These are phyloP conservation scores for Albophoma yamanashiensis DNA, from an alignment of 2,329 filamentous ascomycete genomes.

Conservation along the genomic window DNA sequence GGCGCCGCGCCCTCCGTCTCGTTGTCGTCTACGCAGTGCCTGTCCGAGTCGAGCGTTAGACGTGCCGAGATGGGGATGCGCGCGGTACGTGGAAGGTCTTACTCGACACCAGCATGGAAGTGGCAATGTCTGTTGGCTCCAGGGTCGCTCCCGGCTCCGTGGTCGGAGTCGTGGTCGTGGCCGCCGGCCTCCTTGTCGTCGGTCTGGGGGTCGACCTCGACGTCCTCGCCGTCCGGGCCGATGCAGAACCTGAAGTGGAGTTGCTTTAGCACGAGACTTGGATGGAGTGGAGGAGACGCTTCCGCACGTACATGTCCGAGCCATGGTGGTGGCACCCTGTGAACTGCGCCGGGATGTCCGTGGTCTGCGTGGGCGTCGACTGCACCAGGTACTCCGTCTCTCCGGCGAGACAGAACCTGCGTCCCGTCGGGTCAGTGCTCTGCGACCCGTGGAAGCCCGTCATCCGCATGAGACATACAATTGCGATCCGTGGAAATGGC, in stretches of 20 bases:
- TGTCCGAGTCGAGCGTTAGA: conserved; percentile 6
- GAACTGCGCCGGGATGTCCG: conserved; percentile 46
- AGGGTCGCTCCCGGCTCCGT: conserved; percentile 6
- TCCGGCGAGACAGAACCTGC: conserved; percentile 33
- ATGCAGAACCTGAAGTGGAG: conserved; percentile 48
- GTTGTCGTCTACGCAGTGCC: conserved; percentile 45
- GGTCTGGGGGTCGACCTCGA: conserved; percentile 37
- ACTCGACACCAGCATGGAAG: conserved; percentile 68
- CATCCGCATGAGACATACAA: conserved; percentile 19
- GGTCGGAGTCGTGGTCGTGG: conserved; percentile 8
- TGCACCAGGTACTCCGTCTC: conserved; percentile 31
- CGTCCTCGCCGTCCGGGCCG: conserved; percentile 47
- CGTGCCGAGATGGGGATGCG: background rate
- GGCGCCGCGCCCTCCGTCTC: conserved; percentile 24
- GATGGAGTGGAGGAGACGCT: no score
- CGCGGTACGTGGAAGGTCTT: conserved; percentile 17
- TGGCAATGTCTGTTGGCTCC: conserved; percentile 27
- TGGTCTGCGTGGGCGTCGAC: conserved; percentile 40
- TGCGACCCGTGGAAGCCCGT: background rate
- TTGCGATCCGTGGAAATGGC: conserved; percentile 28
- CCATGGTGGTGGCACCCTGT: conserved; percentile 57
- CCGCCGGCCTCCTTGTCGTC: conserved; percentile 12
- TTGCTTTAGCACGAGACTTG: background rate
- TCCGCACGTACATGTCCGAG: conserved; percentile 36
- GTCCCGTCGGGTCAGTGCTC: background rate